Percentiles rank a stretch among this genome's conserved stretches.
Evolutionary conservation across 2,329 filamentous ascomycete species (phyloP).

Genomic region (Claviceps paspali): DNA sequence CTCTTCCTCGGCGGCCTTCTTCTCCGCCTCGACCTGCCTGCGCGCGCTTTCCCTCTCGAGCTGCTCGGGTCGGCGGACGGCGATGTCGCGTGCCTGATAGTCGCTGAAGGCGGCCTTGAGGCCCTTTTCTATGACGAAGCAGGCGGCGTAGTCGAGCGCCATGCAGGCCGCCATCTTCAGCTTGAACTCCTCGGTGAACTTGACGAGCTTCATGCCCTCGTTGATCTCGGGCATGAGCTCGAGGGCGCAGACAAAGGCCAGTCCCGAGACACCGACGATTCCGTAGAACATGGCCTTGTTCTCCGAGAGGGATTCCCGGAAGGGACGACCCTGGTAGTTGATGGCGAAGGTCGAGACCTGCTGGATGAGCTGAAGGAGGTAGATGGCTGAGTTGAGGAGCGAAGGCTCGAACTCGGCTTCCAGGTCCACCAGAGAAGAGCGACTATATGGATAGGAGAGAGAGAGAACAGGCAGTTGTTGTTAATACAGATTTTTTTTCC

Average conservation of each 20-base stretch:
- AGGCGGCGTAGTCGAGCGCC: conserved; percentile 74
- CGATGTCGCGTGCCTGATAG: conserved; percentile 87
- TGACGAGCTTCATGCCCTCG: conserved; percentile 79
- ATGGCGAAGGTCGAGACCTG: conserved; percentile 98
- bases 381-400: conserved; percentile 90
- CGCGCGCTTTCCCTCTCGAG: conserved; percentile 58
- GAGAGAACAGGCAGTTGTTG: too few relatives aligned
- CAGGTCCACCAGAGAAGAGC: conserved; percentile 56
- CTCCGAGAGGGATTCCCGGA: conserved; percentile 88
- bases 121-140: conserved; percentile 73
- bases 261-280: conserved; percentile 72
- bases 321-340: conserved; percentile 97
- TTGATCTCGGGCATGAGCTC: conserved; percentile 95
- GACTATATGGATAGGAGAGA: conserved; percentile 16
- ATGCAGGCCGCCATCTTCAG: conserved; percentile 68
- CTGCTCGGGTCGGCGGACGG: conserved; percentile 73
- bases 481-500: too few relatives aligned
- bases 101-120: conserved; percentile 82
- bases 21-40: conserved; percentile 40
- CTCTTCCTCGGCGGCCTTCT: conserved; percentile 35
- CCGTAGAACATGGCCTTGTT: conserved; percentile 99
- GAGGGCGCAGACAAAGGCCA: conserved; percentile 88
- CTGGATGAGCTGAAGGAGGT: conserved; percentile 93
- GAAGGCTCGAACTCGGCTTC: conserved; percentile 91
- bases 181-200: conserved; percentile 83